phyloP scores from a whole-genome alignment of 1,284 basidiomycete species.

The Flammula alnicola region DNA sequence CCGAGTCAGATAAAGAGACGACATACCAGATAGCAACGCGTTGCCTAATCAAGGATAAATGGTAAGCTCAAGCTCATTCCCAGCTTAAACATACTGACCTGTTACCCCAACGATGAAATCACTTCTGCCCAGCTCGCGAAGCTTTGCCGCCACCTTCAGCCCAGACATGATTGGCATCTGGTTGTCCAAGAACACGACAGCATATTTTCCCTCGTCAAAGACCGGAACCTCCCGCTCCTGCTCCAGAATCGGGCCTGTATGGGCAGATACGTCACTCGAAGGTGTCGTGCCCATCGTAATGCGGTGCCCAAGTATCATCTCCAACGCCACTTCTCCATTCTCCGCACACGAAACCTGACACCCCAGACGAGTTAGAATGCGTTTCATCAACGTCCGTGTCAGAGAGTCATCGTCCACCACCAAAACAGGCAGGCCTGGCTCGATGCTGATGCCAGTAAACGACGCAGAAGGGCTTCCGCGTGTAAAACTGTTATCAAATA shows the following conservation, averaged over 20 bases:
- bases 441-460: slow-evolving; percentile 37
- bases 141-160: slow-evolving; percentile 67
- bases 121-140: slow-evolving; percentile 67
- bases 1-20: slow-evolving; percentile 4
- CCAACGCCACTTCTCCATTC: slow-evolving; percentile 83
- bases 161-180: slow-evolving; percentile 88
- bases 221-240: slow-evolving; percentile 23
- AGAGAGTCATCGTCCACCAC: slow-evolving; percentile 83
- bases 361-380: slow-evolving; percentile 80
- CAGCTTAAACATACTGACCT: slow-evolving; percentile 40
- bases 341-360: slow-evolving; percentile 84
- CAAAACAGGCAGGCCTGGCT: slow-evolving; percentile 59
- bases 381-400: slow-evolving; percentile 82
- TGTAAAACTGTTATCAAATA: slow-evolving; percentile 37
- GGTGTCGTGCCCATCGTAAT: slow-evolving; percentile 33
- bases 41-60: slow-evolving; percentile 40
- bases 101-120: slow-evolving; percentile 84
- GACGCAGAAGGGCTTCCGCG: slow-evolving; percentile 38
- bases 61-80: slow-evolving; percentile 13
- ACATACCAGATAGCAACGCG: slow-evolving; percentile 47
- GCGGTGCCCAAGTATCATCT: slow-evolving; percentile 62
- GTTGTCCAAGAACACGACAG: slow-evolving; percentile 85
- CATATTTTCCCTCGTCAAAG: slow-evolving; percentile 50
- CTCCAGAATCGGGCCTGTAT: slow-evolving; percentile 39
- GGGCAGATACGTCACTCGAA: slow-evolving; percentile 38